phyloP scores from a whole-genome alignment of 345 rosid genomes.

The Excoecaria agallocha region DNA sequence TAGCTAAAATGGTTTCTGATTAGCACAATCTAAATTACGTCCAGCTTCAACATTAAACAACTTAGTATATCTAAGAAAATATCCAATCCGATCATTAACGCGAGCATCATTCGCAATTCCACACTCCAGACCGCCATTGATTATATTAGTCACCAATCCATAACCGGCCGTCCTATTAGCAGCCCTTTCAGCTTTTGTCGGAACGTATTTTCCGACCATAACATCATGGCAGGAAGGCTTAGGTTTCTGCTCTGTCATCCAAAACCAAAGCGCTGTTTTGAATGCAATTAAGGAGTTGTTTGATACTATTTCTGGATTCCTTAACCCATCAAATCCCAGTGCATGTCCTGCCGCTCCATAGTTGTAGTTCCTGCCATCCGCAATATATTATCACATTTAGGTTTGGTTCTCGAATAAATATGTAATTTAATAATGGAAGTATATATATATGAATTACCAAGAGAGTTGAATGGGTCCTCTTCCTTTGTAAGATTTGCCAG shows the following conservation, averaged over 20 bases:
- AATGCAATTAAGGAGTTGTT: slow-evolving; percentile 68
- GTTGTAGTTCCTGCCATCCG: slow-evolving; percentile 63
- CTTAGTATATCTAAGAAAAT: slow-evolving; percentile 56
- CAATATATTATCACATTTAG: neutral
- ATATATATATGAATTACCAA: slow-evolving; percentile 53
- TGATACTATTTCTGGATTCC: slow-evolving; percentile 61
- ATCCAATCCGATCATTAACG: slow-evolving; percentile 71
- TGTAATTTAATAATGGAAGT: too few relatives aligned
- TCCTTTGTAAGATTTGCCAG: slow-evolving; percentile 73
- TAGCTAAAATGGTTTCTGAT: slow-evolving; percentile 52
- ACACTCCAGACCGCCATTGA: slow-evolving; percentile 84
- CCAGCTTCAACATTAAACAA: slow-evolving; percentile 56
- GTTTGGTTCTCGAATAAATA: too few relatives aligned
- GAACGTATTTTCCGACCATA: slow-evolving; percentile 62
- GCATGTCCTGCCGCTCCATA: slow-evolving; percentile 85
- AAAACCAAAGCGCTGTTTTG: slow-evolving; percentile 84
- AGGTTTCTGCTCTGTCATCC: slow-evolving; percentile 75
- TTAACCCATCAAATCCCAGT: slow-evolving; percentile 68
- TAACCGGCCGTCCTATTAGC: slow-evolving; percentile 69
- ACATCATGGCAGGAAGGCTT: slow-evolving; percentile 83
- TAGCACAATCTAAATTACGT: slow-evolving; percentile 62
- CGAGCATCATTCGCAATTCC: slow-evolving; percentile 57
- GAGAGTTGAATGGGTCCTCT: slow-evolving; percentile 93
- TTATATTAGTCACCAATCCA: slow-evolving; percentile 79
- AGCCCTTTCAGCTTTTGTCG: slow-evolving; percentile 42